Evolutionary conservation across 2,329 filamentous ascomycete species (phyloP).

Genomic region (Aspergillus cejpii): DNA sequence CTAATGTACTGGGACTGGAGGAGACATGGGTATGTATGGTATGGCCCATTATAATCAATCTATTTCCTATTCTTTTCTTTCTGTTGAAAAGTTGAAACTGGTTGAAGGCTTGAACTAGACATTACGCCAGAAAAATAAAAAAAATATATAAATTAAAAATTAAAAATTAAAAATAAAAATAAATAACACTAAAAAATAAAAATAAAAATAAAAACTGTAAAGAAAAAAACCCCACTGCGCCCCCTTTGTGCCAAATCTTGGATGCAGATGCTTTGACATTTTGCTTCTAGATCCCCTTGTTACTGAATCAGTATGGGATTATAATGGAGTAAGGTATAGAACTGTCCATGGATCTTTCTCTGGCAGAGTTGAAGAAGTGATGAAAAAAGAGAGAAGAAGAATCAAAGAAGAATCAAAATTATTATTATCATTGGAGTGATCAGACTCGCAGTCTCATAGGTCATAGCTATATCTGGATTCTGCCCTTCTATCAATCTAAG

Average conservation of each 20-base stretch:
- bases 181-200: background rate
- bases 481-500: background rate
- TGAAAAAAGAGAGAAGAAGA: background rate
- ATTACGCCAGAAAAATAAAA: background rate
- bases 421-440: no score
- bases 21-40: constrained; percentile 12
- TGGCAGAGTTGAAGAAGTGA: background rate
- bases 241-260: constrained; percentile 24
- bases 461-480: no score
- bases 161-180: background rate
- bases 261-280: constrained; percentile 3
- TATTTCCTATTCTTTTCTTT: constrained; percentile 7
- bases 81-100: background rate
- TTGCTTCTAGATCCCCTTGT: constrained; percentile 4
- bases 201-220: background rate
- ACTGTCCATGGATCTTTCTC: background rate
- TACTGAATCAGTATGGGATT: background rate
- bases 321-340: background rate
- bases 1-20: constrained; percentile 17
- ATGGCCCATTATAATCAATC: no score
- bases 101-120: background rate
- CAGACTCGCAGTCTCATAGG: no score
- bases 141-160: background rate
- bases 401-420: background rate
- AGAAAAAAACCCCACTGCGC: background rate